Percentiles rank a stretch among this genome's conserved stretches.
These are phyloP conservation scores for Phytophthora tubulina DNA, from an alignment of 352 stramenopile species.

Conservation along the genomic window DNA sequence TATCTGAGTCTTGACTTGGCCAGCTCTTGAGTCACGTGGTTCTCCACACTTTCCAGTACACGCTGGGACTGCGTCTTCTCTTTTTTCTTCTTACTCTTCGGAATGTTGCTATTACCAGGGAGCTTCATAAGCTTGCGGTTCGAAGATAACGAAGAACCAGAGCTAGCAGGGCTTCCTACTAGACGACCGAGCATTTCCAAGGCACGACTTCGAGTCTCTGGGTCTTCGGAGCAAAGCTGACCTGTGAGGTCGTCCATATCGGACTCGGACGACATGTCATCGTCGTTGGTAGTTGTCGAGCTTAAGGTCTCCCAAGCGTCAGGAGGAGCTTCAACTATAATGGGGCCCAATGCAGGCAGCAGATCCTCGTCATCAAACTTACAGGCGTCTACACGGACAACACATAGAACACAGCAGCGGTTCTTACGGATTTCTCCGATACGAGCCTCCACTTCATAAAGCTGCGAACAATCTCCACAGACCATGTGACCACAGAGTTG, in stretches of 20 bases:
- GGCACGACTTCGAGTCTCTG: slow-evolving; percentile 46
- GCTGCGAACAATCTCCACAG: slow-evolving; percentile 53
- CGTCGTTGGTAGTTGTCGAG: slow-evolving; percentile 29
- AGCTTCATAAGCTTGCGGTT: slow-evolving; percentile 33
- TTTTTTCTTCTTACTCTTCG: slow-evolving; percentile 30
- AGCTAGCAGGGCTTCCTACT: slow-evolving; percentile 35
- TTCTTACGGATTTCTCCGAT: slow-evolving; percentile 59
- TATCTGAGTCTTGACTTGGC: slow-evolving; percentile 35
- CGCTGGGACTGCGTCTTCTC: slow-evolving; percentile 42
- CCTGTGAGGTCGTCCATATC: slow-evolving; percentile 45
- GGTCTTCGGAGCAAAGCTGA: slow-evolving; percentile 57
- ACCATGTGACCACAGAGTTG: slow-evolving; percentile 62
- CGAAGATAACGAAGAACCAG: slow-evolving; percentile 25
- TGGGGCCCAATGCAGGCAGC: slow-evolving; percentile 43
- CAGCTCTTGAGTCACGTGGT: slow-evolving; percentile 48
- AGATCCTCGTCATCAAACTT: slow-evolving; percentile 62
- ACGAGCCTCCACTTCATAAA: slow-evolving; percentile 58
- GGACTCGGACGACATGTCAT: slow-evolving; percentile 27
- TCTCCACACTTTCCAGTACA: slow-evolving; percentile 52
- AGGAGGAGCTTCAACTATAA: slow-evolving; percentile 50
- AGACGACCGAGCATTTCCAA: slow-evolving; percentile 57
- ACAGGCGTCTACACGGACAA: slow-evolving; percentile 62
- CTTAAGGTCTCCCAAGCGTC: slow-evolving; percentile 45
- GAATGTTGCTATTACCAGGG: slow-evolving; percentile 14
- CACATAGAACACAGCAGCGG: slow-evolving; percentile 54